These are phyloP conservation scores for Mercurialis annua DNA, from an alignment of 345 rosid species.

Conservation along the genomic window DNA sequence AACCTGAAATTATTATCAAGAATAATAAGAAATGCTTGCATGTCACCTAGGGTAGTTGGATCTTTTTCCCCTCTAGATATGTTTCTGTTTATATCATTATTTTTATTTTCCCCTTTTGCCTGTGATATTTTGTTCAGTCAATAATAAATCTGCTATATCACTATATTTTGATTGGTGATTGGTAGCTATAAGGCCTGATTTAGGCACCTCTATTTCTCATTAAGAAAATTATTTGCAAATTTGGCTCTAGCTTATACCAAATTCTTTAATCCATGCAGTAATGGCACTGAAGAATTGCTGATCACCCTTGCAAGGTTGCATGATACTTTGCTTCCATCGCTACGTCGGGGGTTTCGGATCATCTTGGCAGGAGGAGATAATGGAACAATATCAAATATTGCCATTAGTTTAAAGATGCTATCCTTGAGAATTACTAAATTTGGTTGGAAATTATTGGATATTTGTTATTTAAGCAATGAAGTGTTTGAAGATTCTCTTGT, in stretches of 20 bases:
- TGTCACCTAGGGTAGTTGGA: not conserved
- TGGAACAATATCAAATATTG: conserved; percentile 41
- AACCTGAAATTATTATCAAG: not conserved
- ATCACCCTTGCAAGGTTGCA: conserved; percentile 60
- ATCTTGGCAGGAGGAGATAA: conserved; percentile 44
- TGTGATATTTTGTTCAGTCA: not conserved
- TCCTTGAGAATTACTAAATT: conserved; percentile 59
- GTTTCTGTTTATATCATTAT: no score
- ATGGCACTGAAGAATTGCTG: conserved; percentile 79
- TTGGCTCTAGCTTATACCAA: conserved; percentile 19
- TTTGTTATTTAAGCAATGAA: conserved; percentile 64
- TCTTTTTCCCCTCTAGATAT: not conserved
- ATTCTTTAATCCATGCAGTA: conserved; percentile 43
- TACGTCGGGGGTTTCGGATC: conserved; percentile 54
- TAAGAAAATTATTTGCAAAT: not conserved
- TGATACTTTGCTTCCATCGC: conserved; percentile 80
- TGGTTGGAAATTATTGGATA: conserved; percentile 77
- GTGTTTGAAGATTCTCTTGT: conserved; percentile 39
- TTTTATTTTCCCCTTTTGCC: not conserved
- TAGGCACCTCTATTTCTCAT: not conserved
- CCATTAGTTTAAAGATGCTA: conserved; percentile 65
- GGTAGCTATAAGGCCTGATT: not conserved
- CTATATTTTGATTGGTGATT: not conserved
- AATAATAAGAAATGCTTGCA: not conserved
- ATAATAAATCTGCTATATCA: not conserved